These are phyloP conservation scores for Leersia perrieri DNA, from an alignment of 176 grass and related monocot species.

Conservation along the genomic window DNA sequence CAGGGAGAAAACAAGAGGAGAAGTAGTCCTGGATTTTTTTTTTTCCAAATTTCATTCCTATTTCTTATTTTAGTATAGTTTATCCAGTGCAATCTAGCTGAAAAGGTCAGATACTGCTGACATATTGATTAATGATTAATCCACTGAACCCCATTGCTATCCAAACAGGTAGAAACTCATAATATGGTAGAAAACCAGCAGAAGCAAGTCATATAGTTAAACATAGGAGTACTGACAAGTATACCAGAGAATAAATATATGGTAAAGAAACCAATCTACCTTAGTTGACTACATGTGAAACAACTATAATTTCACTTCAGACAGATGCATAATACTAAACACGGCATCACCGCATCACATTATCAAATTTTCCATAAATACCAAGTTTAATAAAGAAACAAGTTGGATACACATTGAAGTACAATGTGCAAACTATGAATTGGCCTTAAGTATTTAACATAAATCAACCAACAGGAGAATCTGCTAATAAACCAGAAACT, in stretches of 20 bases:
- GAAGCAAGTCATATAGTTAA: neutral
- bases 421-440: neutral
- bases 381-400: neutral
- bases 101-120: neutral
- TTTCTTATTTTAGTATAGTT: constrained; percentile 7
- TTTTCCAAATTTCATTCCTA: constrained; percentile 2
- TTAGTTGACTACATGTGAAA: constrained; percentile 2
- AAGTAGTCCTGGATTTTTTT: neutral
- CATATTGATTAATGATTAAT: neutral
- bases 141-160: neutral
- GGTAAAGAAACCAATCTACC: constrained; percentile 4
- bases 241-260: neutral
- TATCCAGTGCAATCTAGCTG: constrained; percentile 22
- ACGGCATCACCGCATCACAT: neutral
- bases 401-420: neutral
- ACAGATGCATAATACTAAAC: neutral
- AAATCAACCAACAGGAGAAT: neutral
- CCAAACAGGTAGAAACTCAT: constrained; percentile 19
- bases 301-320: neutral
- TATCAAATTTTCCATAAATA: constrained; percentile 18
- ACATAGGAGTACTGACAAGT: neutral
- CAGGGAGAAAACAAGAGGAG: neutral
- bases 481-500: neutral
- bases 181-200: neutral
- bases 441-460: neutral